Evolutionary conservation across 495 filamentous ascomycete species (phyloP), one percentile per base, ranked within the genome.

Genomic region (Penicillium salamii): DNA sequence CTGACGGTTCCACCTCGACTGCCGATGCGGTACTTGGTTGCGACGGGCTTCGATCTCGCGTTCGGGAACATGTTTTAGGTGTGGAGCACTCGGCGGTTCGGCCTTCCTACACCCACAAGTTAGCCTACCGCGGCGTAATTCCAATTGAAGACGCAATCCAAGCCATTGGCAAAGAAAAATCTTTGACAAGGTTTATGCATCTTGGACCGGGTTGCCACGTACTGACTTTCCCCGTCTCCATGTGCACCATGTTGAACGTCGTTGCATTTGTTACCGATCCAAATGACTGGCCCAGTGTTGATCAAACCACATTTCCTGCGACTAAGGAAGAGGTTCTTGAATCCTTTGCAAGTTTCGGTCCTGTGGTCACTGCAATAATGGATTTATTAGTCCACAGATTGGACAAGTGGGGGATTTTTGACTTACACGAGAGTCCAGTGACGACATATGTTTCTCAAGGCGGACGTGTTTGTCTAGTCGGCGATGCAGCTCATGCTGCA

Each of bases 31-130:
- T 82, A 0, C 64, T 84, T 26, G 81, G 81, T 1, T 83, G 80
- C 51, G 82, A 85, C 50, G 82, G 82, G 0, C 77, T 85, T 46
- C 79, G 78, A 39, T 83, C 80, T 0, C 61, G 59, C 33, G 75
- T 78, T 11, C 63, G 79, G 3, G 42, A 62, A 41, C 38, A 69
- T 26, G 39, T 78, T 8, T 53, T 78, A 3, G 75, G 74, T 2
- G 56, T 52, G 11, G 55, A 66, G 0, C 55, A 74, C 55, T 66
- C 65, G 3, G 29, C 29, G 7, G 12, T 13, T 12, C 65, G 66
- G 3, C 59, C 55, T 1, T 50, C 65, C n/a, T 82, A 76, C 50
- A 71, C 70, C 5, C 66, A 75, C 41, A 76, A 78, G 55, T 74
- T 71, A 26, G 72, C 68, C 5, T 82, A 79, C 48, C 75, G 80